phyloP scores from a whole-genome alignment of 2,329 filamentous ascomycete genomes.

The Intubia oerlemansii region DNA sequence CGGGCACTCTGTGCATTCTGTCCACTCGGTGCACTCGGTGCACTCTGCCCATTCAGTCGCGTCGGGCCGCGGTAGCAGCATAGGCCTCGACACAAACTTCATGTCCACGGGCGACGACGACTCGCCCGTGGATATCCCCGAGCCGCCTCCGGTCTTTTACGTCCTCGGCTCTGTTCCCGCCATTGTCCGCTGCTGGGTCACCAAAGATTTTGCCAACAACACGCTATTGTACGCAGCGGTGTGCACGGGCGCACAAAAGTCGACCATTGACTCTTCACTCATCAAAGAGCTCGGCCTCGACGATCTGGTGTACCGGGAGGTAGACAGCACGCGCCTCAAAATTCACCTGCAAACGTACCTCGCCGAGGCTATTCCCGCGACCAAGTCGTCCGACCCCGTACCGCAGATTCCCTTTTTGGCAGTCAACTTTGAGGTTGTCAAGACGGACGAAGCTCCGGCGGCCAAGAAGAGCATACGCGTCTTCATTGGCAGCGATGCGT shows the following conservation, averaged over 20 bases:
- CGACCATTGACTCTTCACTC: slow-evolving; percentile 56
- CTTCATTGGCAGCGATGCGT: slow-evolving; percentile 72
- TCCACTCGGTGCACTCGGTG: slow-evolving; percentile 43
- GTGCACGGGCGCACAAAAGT: slow-evolving; percentile 79
- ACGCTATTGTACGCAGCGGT: slow-evolving; percentile 79
- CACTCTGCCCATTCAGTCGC: slow-evolving; percentile 47
- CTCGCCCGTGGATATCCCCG: slow-evolving; percentile 49
- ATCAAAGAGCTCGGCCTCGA: slow-evolving; percentile 53
- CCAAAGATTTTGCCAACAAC: slow-evolving; percentile 71
- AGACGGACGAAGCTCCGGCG: slow-evolving; percentile 26
- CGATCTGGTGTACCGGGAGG: slow-evolving; percentile 41
- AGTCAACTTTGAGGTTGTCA: slow-evolving; percentile 55
- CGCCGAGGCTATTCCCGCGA: slow-evolving; percentile 67
- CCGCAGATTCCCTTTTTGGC: slow-evolving; percentile 67
- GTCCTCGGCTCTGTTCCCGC: slow-evolving; percentile 76
- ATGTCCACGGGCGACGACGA: slow-evolving; percentile 39
- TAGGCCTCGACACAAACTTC: slow-evolving; percentile 61
- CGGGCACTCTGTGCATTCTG: too few relatives aligned
- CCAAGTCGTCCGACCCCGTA: slow-evolving; percentile 47
- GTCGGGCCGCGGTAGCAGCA: slow-evolving; percentile 67
- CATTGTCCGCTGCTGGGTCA: slow-evolving; percentile 91
- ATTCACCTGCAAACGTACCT: slow-evolving; percentile 72
- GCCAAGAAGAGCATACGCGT: slow-evolving; percentile 49
- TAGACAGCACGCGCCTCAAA: slow-evolving; percentile 42
- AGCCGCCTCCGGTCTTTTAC: slow-evolving; percentile 65